These are phyloP conservation scores for Geranium brycei DNA, from an alignment of 345 rosid genomes.

Conservation along the genomic window DNA sequence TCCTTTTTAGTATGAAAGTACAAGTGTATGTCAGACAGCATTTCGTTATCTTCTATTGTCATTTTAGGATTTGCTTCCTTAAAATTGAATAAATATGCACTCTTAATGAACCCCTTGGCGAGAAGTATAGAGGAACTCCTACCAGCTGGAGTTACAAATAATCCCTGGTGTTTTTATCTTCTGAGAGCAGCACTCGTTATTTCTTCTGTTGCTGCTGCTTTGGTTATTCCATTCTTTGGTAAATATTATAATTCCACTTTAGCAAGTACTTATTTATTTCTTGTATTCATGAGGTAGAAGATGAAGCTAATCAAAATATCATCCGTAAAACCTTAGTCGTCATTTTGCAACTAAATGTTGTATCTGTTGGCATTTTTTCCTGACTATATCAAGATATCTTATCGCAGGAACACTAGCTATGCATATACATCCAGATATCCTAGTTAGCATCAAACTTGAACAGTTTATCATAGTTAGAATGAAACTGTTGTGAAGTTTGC, in stretches of 20 bases:
- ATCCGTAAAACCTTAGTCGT: not conserved
- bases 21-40: not conserved
- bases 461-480: no score
- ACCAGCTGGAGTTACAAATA: conserved; percentile 39
- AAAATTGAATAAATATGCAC: conserved; percentile 39
- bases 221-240: conserved; percentile 82
- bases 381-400: not conserved
- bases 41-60: not conserved
- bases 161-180: conserved; percentile 44
- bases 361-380: no score
- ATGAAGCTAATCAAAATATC: not conserved
- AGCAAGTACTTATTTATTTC: not conserved
- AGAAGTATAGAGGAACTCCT: conserved; percentile 85
- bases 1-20: conserved; percentile 25
- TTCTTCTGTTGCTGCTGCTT: conserved; percentile 73
- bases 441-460: no score
- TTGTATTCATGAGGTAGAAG: not conserved
- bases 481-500: no score
- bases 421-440: no score
- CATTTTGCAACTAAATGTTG: no score
- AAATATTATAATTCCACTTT: conserved; percentile 2
- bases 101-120: conserved; percentile 76
- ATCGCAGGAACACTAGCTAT: not conserved
- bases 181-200: conserved; percentile 63
- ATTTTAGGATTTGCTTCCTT: conserved; percentile 16